Conservation (phyloP, 192 early-diverging fungal species). For the Umbelopsis ramanniana region DNA sequence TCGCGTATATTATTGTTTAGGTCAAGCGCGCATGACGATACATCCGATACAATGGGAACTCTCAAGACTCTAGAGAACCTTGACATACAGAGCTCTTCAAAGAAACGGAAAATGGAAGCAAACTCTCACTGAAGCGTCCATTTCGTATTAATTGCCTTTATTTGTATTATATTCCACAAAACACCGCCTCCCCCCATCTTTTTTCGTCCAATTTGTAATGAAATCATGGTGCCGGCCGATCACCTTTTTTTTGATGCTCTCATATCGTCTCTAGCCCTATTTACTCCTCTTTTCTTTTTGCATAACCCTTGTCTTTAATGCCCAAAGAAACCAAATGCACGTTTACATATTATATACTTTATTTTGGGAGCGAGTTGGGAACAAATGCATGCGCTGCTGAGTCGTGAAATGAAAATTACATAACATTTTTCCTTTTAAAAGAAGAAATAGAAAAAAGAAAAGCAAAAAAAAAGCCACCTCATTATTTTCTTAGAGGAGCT, state of each 20-base stretch:
- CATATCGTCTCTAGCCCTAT: no score
- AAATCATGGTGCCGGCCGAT: no score
- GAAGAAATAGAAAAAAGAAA: neutral
- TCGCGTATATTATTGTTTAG: neutral
- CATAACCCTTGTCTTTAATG: no score
- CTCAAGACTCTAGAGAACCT: constrained; percentile 8
- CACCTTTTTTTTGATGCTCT: no score
- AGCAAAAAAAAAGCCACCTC: neutral
- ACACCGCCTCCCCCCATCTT: neutral
- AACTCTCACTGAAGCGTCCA: neutral
- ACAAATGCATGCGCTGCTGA: neutral
- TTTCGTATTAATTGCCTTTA: neutral
- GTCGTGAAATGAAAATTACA: constrained; percentile 1
- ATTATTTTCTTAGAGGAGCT: no score
- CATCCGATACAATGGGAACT: constrained; percentile 7
- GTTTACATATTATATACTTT: constrained; percentile 1
- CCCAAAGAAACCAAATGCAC: neutral
- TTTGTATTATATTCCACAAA: constrained; percentile 6
- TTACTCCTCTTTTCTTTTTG: no score
- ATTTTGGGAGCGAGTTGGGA: neutral
- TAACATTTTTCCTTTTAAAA: neutral
- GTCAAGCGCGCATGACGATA: neutral
- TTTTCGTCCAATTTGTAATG: no score
- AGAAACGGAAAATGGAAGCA: constrained; percentile 9
- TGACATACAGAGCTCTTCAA: constrained; percentile 8